A percentile compares a stretch with the other conserved stretches of the same genome.
Evolutionary conservation across 2,329 filamentous ascomycete genomes (phyloP).

Genomic region (Alternaria brassicicola): DNA sequence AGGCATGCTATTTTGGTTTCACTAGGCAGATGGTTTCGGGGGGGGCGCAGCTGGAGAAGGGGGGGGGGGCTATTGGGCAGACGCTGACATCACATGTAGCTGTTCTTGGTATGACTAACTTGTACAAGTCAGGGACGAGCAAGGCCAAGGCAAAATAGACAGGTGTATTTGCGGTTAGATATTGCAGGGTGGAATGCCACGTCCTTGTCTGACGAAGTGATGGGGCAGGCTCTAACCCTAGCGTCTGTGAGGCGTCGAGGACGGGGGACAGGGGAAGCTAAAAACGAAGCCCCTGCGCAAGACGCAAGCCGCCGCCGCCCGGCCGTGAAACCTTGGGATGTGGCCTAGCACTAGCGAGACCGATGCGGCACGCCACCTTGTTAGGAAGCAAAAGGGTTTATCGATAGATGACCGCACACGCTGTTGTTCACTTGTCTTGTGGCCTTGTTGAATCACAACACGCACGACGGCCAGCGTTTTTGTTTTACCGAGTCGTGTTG

Average conservation of each 20-base stretch:
- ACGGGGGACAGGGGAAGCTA: slow-evolving; percentile 1
- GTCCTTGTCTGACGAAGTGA: slow-evolving; percentile 4
- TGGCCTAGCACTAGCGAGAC: slow-evolving; percentile 2
- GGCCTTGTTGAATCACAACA: background rate
- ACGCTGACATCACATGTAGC: background rate
- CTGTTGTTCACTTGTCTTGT: background rate
- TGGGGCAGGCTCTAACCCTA: slow-evolving; percentile 7
- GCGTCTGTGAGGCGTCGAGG: slow-evolving; percentile 3
- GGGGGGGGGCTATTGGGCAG: background rate
- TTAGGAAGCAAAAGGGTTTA: slow-evolving; percentile 1
- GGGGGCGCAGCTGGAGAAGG: slow-evolving; percentile 4
- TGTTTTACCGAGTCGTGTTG: background rate
- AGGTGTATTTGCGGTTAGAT: background rate
- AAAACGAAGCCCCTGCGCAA: slow-evolving; percentile 1
- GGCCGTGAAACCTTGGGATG: slow-evolving; percentile 6
- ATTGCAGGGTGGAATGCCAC: slow-evolving; percentile 1
- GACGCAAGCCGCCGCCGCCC: slow-evolving; percentile 7
- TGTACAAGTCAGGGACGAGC: background rate
- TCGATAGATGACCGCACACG: background rate
- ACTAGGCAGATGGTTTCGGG: slow-evolving; percentile 1
- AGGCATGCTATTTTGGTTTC: slow-evolving; percentile 11
- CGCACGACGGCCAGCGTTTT: background rate
- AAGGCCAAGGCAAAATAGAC: background rate
- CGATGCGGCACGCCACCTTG: slow-evolving; percentile 6
- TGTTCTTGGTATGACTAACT: background rate